These are phyloP conservation scores for Diaporthe nobilis DNA, from an alignment of 2,329 filamentous ascomycete species.

Conservation along the genomic window DNA sequence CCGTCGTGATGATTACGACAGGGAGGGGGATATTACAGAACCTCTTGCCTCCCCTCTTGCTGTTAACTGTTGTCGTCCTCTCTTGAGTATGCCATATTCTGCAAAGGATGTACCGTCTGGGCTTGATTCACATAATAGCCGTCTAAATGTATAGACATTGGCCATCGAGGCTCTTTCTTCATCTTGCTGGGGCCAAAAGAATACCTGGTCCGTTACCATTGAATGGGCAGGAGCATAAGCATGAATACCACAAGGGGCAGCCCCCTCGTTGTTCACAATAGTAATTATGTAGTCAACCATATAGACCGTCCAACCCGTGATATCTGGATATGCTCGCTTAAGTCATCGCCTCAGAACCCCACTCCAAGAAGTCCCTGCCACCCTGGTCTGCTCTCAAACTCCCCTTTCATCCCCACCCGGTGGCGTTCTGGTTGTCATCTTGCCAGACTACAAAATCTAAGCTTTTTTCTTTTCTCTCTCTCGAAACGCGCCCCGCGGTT, in stretches of 20 bases:
- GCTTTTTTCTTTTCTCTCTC: constrained; percentile 3
- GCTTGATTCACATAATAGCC: background rate
- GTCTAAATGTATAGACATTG: background rate
- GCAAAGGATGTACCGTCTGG: background rate
- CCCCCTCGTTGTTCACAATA: constrained; percentile 19
- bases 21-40: background rate
- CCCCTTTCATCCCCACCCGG: background rate
- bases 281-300: constrained; percentile 36
- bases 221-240: background rate
- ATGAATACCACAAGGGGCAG: background rate
- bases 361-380: background rate
- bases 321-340: constrained; percentile 38
- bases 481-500: constrained; percentile 13
- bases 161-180: background rate
- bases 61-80: background rate
- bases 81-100: background rate
- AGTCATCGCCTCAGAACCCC: constrained; percentile 22
- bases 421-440: background rate
- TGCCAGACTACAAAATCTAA: constrained; percentile 20
- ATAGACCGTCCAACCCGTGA: constrained; percentile 20
- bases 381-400: background rate
- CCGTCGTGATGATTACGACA: background rate
- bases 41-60: background rate
- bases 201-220: background rate
- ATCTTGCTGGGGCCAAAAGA: background rate